Conservation (phyloP, 1,284 basidiomycete species). For the Acaromyces ingoldii region DNA sequence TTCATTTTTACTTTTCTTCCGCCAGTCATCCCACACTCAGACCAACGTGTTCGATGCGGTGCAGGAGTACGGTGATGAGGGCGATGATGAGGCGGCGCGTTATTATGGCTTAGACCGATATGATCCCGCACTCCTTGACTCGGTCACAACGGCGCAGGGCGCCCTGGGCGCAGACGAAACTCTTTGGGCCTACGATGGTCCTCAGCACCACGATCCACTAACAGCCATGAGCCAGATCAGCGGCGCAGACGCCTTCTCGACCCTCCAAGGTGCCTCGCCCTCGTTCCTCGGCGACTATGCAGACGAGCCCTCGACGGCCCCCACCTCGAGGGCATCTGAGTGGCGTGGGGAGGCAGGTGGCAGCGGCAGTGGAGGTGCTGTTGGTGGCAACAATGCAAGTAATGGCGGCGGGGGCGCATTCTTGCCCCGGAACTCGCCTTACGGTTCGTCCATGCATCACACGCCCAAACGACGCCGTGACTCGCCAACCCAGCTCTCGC, state of each 20-base stretch:
- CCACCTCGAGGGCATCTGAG: conserved; percentile 8
- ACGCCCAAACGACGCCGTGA: too few species aligned
- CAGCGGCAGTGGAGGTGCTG: too few species aligned
- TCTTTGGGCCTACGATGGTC: too few species aligned
- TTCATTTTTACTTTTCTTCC: neutral
- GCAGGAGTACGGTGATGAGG: conserved; percentile 9
- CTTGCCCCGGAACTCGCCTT: too few species aligned
- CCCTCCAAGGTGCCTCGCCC: conserved; percentile 1
- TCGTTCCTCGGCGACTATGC: conserved; percentile 1
- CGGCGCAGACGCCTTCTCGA: neutral
- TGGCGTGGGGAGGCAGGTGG: neutral
- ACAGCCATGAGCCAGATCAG: neutral
- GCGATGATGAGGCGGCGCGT: conserved; percentile 8
- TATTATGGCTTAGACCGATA: conserved; percentile 1
- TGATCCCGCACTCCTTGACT: neutral
- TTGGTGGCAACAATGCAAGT: too few species aligned
- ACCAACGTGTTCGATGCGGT: conserved; percentile 39
- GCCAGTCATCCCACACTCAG: conserved; percentile 41
- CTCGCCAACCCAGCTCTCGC: too few species aligned
- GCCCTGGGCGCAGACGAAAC: too few species aligned
- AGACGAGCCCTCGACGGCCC: neutral
- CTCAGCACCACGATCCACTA: neutral
- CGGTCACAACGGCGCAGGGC: neutral
- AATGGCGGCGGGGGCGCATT: too few species aligned
- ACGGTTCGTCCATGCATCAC: too few species aligned